phyloP scores from a whole-genome alignment of 2,329 filamentous ascomycete genomes.

The Stachybotrys chartarum region DNA sequence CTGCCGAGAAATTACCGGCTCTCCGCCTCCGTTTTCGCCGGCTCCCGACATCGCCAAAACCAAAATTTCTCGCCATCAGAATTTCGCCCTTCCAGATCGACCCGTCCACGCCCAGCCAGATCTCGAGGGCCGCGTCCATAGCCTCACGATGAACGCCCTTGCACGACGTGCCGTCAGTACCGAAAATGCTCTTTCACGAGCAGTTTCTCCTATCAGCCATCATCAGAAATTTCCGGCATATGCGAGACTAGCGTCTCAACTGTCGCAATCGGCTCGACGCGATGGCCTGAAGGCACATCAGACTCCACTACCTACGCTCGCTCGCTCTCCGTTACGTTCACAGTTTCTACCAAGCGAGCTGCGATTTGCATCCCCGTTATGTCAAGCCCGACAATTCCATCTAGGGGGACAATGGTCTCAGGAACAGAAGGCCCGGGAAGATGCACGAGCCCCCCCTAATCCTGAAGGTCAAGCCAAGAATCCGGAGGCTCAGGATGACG shows the following conservation, averaged over 20 bases:
- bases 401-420: slow-evolving; percentile 19
- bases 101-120: slow-evolving; percentile 8
- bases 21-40: slow-evolving; percentile 24
- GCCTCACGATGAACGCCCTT: slow-evolving; percentile 37
- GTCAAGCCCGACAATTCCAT: slow-evolving; percentile 25
- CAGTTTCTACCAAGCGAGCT: slow-evolving; percentile 32
- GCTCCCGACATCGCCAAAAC: slow-evolving; percentile 27
- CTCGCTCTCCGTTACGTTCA: slow-evolving; percentile 34
- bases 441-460: slow-evolving; percentile 13
- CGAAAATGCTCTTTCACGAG: slow-evolving; percentile 33
- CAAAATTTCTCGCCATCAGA: slow-evolving; percentile 28
- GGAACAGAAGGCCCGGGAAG: slow-evolving; percentile 26
- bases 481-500: slow-evolving; percentile 26
- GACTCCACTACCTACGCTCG: slow-evolving; percentile 16
- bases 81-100: slow-evolving; percentile 5
- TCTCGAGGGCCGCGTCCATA: slow-evolving; percentile 15
- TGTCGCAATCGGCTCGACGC: slow-evolving; percentile 18
- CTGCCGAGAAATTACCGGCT: slow-evolving; percentile 26
- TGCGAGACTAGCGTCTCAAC: slow-evolving; percentile 36
- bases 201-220: slow-evolving; percentile 26
- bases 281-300: slow-evolving; percentile 18
- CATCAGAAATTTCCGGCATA: slow-evolving; percentile 40
- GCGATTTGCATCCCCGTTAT: slow-evolving; percentile 21
- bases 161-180: slow-evolving; percentile 34
- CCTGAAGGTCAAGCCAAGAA: slow-evolving; percentile 30